Evolutionary conservation across 2,329 filamentous ascomycete genomes (phyloP), one percentile per base, ranked within the genome.

Genomic region (Cytospora mali): DNA sequence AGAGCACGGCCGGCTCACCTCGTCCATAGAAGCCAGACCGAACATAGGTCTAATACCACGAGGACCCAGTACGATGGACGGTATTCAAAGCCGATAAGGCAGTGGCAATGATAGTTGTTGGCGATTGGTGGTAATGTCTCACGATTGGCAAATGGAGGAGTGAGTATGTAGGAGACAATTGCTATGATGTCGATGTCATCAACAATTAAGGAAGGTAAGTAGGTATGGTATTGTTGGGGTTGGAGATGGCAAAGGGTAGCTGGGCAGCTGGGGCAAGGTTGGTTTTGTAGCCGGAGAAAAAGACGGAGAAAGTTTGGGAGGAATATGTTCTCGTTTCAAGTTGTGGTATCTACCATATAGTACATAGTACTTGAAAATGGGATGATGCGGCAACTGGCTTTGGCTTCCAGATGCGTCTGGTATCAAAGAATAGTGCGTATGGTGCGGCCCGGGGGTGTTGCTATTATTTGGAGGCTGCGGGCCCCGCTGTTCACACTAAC

Each of bases 161-260:
- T 35, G 16, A 14, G 33, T 35, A 35, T 14, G 13, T 14, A 35
- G 9, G 11, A 39, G 35, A 39, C 16, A 18, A 39, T 39, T 14
- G 35, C 14, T 39, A 28, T 13, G 49, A 7, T 27, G 9, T 23
- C 33, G 46, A 28, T 28, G 21, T 23, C n/a, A n/a, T 25, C 27
- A 50, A 55, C 51, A 48, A n/a, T 50, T 56, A 51, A 61, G 59
- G 59, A 61, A 61, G 59, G 59, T 61, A 52, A 31, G 31, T 33
- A 33, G 14, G 35, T 39, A 39, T 14, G 35, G 14, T 39, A 18
- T 6, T 39, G 14, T 39, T 18, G n/a, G 14, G 35, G 42, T 29
- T 14, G 23, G n/a, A n/a, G 28, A 18, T 29, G 42, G 25, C 52
- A 29, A 10, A 21, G 39, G 31, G n/a, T n/a, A n/a, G n/a, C n/a